These are phyloP conservation scores for Epithele typhae DNA, from an alignment of 768 basidiomycete species.

Conservation along the genomic window DNA sequence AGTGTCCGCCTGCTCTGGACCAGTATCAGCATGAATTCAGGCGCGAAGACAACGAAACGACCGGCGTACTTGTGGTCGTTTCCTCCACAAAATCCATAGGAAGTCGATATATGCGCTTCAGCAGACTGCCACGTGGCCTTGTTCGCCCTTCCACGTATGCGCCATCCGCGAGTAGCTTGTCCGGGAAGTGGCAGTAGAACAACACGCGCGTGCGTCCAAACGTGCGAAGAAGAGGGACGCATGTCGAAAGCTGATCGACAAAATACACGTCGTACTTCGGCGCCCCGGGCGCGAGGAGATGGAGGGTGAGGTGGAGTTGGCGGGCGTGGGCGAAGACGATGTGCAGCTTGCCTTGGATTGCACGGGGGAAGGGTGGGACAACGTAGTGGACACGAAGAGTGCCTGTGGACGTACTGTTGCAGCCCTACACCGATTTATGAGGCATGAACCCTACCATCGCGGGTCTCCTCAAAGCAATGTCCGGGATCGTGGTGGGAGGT, in stretches of 20 bases:
- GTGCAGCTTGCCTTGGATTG: slow-evolving; percentile 76
- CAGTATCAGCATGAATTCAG: not conserved
- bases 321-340: slow-evolving; percentile 86
- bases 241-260: slow-evolving; percentile 93
- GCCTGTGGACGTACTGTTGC: slow-evolving; percentile 40
- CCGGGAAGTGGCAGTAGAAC: slow-evolving; percentile 98
- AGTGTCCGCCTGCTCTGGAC: slow-evolving; percentile 81
- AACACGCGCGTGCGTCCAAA: slow-evolving; percentile 75
- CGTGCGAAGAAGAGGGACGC: slow-evolving; percentile 74
- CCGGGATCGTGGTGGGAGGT: slow-evolving; percentile 87
- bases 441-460: slow-evolving; percentile 56
- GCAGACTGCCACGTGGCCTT: slow-evolving; percentile 37
- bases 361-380: slow-evolving; percentile 73
- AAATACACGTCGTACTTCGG: slow-evolving; percentile 80
- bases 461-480: slow-evolving; percentile 92
- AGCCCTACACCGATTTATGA: not conserved
- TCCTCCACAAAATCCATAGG: slow-evolving; percentile 94
- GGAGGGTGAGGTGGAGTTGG: slow-evolving; percentile 75
- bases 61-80: slow-evolving; percentile 73
- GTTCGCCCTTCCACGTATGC: slow-evolving; percentile 53
- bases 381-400: slow-evolving; percentile 74
- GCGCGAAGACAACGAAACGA: not conserved
- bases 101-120: slow-evolving; percentile 76
- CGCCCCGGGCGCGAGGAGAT: slow-evolving; percentile 49
- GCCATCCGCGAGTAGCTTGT: slow-evolving; percentile 82